These are phyloP conservation scores for Puccinia polysora DNA, from an alignment of 1,284 basidiomycete species.

Conservation along the genomic window DNA sequence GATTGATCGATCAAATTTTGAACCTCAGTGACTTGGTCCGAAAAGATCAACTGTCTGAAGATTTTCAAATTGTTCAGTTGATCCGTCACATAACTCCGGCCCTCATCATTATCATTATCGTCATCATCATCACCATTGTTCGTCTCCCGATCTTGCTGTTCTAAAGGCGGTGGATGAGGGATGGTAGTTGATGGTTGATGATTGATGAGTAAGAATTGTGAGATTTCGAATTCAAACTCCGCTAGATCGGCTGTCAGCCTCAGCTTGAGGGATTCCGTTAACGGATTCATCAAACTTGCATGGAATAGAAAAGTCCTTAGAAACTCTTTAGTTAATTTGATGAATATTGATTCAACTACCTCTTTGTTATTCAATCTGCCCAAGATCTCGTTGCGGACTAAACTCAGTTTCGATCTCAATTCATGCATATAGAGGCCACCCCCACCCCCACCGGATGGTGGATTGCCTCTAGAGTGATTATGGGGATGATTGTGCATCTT, in stretches of 20 bases:
- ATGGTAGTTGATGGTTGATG: conserved; percentile 50
- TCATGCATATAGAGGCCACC: conserved; percentile 84
- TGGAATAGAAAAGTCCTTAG: conserved; percentile 68
- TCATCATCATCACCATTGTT: too few species aligned
- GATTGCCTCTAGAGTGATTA: conserved; percentile 66
- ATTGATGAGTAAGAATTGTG: conserved; percentile 49
- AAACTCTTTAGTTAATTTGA: conserved; percentile 39
- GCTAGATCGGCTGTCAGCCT: conserved; percentile 92
- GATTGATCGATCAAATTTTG: neutral
- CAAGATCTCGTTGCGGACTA: conserved; percentile 71
- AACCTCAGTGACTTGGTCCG: neutral
- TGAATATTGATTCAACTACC: conserved; percentile 45
- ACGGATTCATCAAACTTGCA: conserved; percentile 75
- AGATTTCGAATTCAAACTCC: conserved; percentile 75
- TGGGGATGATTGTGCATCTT: conserved; percentile 63
- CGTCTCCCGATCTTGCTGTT: too few species aligned
- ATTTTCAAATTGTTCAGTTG: conserved; percentile 74
- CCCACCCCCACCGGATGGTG: conserved; percentile 61
- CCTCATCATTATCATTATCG: conserved; percentile 61
- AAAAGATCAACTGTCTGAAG: conserved; percentile 61
- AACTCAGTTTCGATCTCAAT: conserved; percentile 73
- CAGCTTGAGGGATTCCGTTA: conserved; percentile 82
- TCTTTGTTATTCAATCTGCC: conserved; percentile 67
- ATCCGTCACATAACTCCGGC: conserved; percentile 57
- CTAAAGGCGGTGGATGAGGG: conserved; percentile 47